Base-by-base conservation (phyloP, 306 rosid genomes). In the Rosa persica region DNA sequence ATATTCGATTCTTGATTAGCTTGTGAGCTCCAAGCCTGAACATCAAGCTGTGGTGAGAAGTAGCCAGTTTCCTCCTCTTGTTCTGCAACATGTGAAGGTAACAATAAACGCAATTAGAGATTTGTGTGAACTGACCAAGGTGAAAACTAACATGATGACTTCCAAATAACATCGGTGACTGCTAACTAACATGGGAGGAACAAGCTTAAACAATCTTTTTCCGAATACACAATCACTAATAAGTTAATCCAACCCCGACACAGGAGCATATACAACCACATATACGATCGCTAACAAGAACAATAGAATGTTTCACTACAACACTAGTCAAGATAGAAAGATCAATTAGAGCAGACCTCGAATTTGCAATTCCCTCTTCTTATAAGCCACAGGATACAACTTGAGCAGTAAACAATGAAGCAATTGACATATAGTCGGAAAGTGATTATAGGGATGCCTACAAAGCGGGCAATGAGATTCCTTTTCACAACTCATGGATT, bases 381-480 rank as follows among this genome's bases (percentile, higher is more conserved):
- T 86, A 84, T 88, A 92, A 25, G 90, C 85, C 47, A 64, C 61
- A 17, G 96, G 97, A 86, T 87, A 92, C 77, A 82, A 74, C 89
- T 88, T 94, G 76, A 84, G 74, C 66, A 94, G 92, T 90, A 92
- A 72, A 84, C 82, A 66, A 86, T 94, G 96, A 81, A 94, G 90
- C 90, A 92, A 78, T 81, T 82, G 85, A 74, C 97, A 94, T 69
- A 94, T 76, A 22, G 84, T 74, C 19, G 98, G 97, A 75, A 92
- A 90, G 87, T 94, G 89, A 82, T 64, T 65, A 82, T 90, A 94
- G 10, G 89, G 80, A 81, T 83, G 64, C 85, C 97, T 74, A 81
- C 98, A 94, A 46, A 82, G 74, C 51, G 98, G 97, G 81, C 98
- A 94, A 70, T 78, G 89, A 30, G 98, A 94, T 61, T 85, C 90